Conservation (phyloP, 1,284 basidiomycete genomes). For the Hymenochaete sp. region DNA sequence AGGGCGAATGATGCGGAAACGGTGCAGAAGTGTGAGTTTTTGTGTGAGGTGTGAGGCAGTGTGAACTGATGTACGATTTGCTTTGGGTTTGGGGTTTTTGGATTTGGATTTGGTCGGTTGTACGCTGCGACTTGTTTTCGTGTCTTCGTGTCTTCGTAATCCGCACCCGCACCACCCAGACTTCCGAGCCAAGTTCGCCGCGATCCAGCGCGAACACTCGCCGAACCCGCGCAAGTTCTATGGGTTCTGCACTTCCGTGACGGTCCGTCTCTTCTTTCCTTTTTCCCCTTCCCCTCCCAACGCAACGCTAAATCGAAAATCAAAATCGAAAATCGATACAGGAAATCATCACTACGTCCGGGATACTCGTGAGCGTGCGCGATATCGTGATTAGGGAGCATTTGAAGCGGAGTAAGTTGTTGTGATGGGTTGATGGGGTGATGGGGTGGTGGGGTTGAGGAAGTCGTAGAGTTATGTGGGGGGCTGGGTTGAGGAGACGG, state of each 20-base stretch:
- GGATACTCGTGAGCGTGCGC: constrained; percentile 66
- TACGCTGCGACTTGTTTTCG: no score
- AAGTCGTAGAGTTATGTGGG: constrained; percentile 4
- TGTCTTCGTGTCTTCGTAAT: no score
- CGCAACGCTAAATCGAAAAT: no score
- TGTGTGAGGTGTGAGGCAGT: no score
- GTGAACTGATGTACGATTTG: no score
- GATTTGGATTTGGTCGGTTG: no score
- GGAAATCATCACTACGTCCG: constrained; percentile 67
- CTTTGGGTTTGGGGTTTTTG: no score
- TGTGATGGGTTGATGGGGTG: constrained; percentile 29
- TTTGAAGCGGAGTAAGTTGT: constrained; percentile 51
- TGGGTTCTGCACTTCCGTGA: constrained; percentile 70
- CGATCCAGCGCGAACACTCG: constrained; percentile 21
- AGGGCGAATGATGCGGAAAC: constrained; percentile 43
- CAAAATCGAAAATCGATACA: constrained; percentile 22
- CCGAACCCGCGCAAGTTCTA: constrained; percentile 48
- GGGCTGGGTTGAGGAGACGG: not conserved
- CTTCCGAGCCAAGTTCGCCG: constrained; percentile 21
- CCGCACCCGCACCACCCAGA: no score
- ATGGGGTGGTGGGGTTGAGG: constrained; percentile 6
- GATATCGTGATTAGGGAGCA: constrained; percentile 66
- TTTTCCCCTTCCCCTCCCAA: not conserved
- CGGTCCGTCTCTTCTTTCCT: constrained; percentile 33
- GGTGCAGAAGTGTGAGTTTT: constrained; percentile 44